phyloP scores from a whole-genome alignment of 139 green algal genomes.

The Closterium sp. region DNA sequence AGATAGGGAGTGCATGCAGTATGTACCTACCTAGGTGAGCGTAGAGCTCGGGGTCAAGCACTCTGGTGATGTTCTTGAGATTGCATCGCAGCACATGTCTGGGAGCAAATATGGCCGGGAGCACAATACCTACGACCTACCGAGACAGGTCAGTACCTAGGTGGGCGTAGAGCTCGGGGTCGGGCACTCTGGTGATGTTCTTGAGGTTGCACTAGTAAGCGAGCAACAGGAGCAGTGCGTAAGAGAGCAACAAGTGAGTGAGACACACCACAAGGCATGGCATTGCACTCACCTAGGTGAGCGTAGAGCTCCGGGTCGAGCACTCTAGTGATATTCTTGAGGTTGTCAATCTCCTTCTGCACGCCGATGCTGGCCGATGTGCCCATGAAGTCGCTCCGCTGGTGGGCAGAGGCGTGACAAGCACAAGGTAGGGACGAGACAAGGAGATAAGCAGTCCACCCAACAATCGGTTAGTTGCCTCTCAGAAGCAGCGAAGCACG shows the following conservation, averaged over 20 bases:
- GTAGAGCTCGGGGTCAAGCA: constrained; percentile 5
- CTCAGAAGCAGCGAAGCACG: too few relatives aligned
- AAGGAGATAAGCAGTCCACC: too few relatives aligned
- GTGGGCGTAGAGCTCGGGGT: constrained; percentile 19
- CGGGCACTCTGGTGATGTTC: neutral
- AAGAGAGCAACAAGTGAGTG: too few relatives aligned
- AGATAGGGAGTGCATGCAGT: constrained; percentile 17
- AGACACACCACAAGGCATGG: too few relatives aligned
- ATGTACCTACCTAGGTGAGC: constrained; percentile 1
- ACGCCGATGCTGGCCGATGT: constrained; percentile 67
- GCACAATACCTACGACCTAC: neutral
- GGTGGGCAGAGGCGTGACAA: too few relatives aligned
- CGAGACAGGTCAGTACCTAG: neutral
- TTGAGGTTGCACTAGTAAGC: too few relatives aligned
- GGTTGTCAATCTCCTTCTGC: constrained; percentile 55
- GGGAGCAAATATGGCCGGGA: too few relatives aligned
- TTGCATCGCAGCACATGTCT: too few relatives aligned
- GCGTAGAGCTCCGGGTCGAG: constrained; percentile 28
- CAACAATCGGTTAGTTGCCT: too few relatives aligned
- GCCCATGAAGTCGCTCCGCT: constrained; percentile 72
- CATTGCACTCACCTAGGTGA: constrained; percentile 7
- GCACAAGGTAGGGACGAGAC: too few relatives aligned
- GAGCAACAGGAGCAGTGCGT: too few relatives aligned
- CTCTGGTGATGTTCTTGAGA: neutral
- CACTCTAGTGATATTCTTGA: constrained; percentile 53